Percentiles rank a stretch among this genome's conserved stretches.
phyloP scores from a whole-genome alignment of 2,329 filamentous ascomycete genomes.

The Lasiodiplodia sp. region DNA sequence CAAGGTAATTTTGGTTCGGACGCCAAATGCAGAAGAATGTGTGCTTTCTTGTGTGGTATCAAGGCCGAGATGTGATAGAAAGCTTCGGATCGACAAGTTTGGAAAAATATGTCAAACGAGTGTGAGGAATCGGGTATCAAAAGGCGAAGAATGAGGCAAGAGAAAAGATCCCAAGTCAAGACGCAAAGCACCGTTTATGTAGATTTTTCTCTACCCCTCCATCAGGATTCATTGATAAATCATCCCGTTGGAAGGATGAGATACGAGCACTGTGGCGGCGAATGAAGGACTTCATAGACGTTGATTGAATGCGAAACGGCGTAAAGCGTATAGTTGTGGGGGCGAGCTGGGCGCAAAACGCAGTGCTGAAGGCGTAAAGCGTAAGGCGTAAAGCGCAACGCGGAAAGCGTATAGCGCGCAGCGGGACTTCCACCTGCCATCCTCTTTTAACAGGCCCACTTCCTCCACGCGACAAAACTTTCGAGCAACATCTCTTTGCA shows the following conservation, averaged over 20 bases:
- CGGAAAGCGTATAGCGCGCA: too few relatives aligned
- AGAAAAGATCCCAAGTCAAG: not conserved
- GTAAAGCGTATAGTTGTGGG: not conserved
- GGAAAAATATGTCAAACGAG: not conserved
- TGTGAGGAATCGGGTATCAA: not conserved
- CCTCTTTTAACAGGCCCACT: not conserved
- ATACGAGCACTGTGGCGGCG: not conserved
- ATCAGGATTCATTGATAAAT: not conserved
- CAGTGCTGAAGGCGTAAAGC: conserved; percentile 7
- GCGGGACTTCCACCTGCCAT: not conserved
- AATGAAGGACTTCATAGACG: not conserved
- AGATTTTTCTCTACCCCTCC: not conserved
- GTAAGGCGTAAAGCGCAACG: conserved; percentile 5
- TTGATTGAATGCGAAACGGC: not conserved
- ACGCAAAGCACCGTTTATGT: not conserved
- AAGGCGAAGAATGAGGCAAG: not conserved
- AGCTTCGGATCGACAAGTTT: not conserved
- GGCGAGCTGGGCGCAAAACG: not conserved
- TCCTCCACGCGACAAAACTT: not conserved
- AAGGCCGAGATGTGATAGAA: too few relatives aligned
- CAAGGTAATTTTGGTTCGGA: too few relatives aligned
- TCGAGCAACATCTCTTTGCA: too few relatives aligned
- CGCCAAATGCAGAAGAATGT: too few relatives aligned
- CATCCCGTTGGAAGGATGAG: not conserved
- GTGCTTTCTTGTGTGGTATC: too few relatives aligned